Evolutionary conservation across 2,329 filamentous ascomycete genomes (phyloP).

Genomic region (Trichoderma aggressivum): DNA sequence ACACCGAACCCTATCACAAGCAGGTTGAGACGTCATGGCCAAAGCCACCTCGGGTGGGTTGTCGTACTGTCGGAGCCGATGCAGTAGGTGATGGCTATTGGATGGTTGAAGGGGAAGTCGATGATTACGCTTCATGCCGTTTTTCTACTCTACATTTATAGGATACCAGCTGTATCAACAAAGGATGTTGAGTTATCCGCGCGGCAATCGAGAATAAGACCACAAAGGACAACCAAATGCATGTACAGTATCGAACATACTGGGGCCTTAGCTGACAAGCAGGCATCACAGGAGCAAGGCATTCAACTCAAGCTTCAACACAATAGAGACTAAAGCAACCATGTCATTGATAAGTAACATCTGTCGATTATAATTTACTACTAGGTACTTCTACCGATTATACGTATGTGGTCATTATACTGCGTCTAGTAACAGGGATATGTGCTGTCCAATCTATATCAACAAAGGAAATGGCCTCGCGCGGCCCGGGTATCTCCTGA

Average conservation of each 20-base stretch:
- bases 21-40: not conserved
- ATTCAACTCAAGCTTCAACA: too few species aligned
- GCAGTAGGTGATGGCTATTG: not conserved
- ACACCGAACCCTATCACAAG: not conserved
- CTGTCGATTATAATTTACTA: not conserved
- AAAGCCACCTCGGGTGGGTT: not conserved
- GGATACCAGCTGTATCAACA: not conserved
- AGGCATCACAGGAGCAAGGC: too few species aligned
- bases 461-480: slow-evolving; percentile 21
- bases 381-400: not conserved
- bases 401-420: slow-evolving; percentile 1
- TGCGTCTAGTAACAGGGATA: slow-evolving; percentile 4
- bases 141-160: not conserved
- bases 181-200: too few species aligned
- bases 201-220: too few species aligned
- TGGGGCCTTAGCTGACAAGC: too few species aligned
- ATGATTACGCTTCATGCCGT: not conserved
- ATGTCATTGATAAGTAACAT: not conserved
- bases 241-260: too few species aligned
- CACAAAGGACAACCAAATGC: too few species aligned
- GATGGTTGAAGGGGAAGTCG: not conserved
- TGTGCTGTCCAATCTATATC: slow-evolving; percentile 13
- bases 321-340: not conserved
- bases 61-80: not conserved
- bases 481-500: slow-evolving; percentile 23